Evolutionary conservation across 2,329 filamentous ascomycete genomes (phyloP).

Genomic region (Colletotrichum theobromicola): DNA sequence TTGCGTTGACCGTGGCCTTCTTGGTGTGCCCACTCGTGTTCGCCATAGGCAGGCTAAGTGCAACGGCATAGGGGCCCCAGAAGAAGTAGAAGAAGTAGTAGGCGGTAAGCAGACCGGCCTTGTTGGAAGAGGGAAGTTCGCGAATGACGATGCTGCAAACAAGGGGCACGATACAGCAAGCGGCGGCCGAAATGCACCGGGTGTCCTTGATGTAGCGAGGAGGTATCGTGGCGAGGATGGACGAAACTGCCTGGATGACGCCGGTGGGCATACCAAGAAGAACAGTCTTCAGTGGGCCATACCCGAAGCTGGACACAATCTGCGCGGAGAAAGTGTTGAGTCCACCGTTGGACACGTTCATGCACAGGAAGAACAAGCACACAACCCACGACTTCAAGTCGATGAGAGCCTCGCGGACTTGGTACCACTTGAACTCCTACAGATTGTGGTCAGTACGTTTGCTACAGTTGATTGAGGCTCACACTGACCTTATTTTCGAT

Average conservation of each 20-base stretch:
- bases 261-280: neutral
- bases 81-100: slow-evolving; percentile 24
- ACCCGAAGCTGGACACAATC: slow-evolving; percentile 58
- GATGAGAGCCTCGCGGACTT: slow-evolving; percentile 35
- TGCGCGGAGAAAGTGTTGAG: slow-evolving; percentile 49
- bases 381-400: slow-evolving; percentile 37
- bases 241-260: neutral
- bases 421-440: slow-evolving; percentile 29
- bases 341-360: slow-evolving; percentile 32
- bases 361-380: slow-evolving; percentile 30
- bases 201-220: slow-evolving; percentile 15
- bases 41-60: slow-evolving; percentile 25
- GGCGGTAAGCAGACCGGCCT: slow-evolving; percentile 33
- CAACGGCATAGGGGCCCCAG: slow-evolving; percentile 29
- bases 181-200: slow-evolving; percentile 4
- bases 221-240: slow-evolving; percentile 1
- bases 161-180: slow-evolving; percentile 20
- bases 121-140: slow-evolving; percentile 40
- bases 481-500: slow-evolving; percentile 30
- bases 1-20: slow-evolving; percentile 54
- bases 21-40: slow-evolving; percentile 30
- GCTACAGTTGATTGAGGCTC: neutral
- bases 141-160: neutral
- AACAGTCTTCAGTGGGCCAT: slow-evolving; percentile 48
- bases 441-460: neutral